Evolutionary conservation across 441 rosid genomes (phyloP), one percentile per base, ranked within the genome.

Genomic region (Croton laevigatus): DNA sequence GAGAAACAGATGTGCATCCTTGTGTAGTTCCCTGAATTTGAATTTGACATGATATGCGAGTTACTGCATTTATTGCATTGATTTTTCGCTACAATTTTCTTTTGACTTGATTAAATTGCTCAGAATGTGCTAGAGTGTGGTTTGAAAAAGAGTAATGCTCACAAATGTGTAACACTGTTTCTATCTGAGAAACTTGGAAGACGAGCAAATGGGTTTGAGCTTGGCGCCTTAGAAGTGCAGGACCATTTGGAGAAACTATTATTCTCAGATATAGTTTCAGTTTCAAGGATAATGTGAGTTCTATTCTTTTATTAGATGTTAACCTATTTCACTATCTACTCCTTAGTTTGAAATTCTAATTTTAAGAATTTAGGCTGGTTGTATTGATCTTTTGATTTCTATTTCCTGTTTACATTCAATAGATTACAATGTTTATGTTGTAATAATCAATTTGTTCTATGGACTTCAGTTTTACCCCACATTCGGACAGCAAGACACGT

Each of bases 41-140:
- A 55, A 17, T 4, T 59, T 12, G 23, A 4, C 7, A 53, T 5
- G 16, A 16, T 22, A 17, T 1, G 10, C 16, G 45, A 23, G 17
- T 59, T 66, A 9, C 22, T 17, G 51, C 27, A 19, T 49, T 23
- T 48, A 22, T 54, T 46, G 23, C 65, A 22, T 66, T 44, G 34
- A 59, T 71, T 61, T 71, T 61, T 62, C 75, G 67, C 75, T 9
- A 77, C 69, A 68, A 60, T 23, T 77, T 69, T 60, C 45, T 58
- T 13, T 7, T 65, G 8, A 49, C 81, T 64, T 82, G 75, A 38
- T 73, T 53, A 67, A 81, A 75, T 77, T 79, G 78, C 65, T 71
- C 84, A 96, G 99, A 90, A 86, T 76, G 87, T 90, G 4, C 83
- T 96, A 70, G 99, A 96, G 77, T 96, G 98, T 61, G 98, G 98